Conservation (phyloP, 306 rosid species). For the Senna tora region DNA sequence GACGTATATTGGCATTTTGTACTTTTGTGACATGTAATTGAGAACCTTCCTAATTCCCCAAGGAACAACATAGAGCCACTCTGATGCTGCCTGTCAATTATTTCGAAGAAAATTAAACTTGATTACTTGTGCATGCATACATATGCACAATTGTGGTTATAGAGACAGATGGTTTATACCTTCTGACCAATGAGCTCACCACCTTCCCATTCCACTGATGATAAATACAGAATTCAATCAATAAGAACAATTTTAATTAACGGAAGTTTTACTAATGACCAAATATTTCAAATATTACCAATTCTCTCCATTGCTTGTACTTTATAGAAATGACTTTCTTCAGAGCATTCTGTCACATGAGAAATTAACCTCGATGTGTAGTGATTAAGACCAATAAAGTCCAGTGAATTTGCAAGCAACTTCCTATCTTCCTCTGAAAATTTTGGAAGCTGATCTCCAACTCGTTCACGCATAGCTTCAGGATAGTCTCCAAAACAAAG, state of each 20-base stretch:
- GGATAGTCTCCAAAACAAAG: constrained; percentile 85
- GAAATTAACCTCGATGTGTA: constrained; percentile 89
- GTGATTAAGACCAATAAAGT: constrained; percentile 85
- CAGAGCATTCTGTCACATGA: constrained; percentile 48
- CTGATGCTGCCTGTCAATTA: constrained; percentile 89
- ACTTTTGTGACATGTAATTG: constrained; percentile 65
- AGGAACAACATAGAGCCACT: constrained; percentile 96
- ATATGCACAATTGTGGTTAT: constrained; percentile 11
- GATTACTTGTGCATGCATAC: constrained; percentile 6
- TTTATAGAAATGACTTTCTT: constrained; percentile 50
- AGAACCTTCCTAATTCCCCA: constrained; percentile 87
- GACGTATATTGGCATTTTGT: constrained; percentile 63
- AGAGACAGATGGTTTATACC: constrained; percentile 51
- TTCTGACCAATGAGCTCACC: constrained; percentile 84
- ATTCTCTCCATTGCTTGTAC: constrained; percentile 62
- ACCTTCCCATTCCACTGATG: constrained; percentile 79
- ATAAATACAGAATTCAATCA: constrained; percentile 38
- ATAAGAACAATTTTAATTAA: constrained; percentile 21
- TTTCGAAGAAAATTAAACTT: constrained; percentile 19
- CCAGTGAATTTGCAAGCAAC: constrained; percentile 61
- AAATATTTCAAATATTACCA: constrained; percentile 48
- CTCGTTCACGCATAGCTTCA: constrained; percentile 65
- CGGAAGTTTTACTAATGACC: constrained; percentile 14
- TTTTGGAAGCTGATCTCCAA: constrained; percentile 85
- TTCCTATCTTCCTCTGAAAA: constrained; percentile 80